Evolutionary conservation across 1,284 basidiomycete genomes (phyloP), one percentile per base, ranked within the genome.

Genomic region (Ustilago bromivora): DNA sequence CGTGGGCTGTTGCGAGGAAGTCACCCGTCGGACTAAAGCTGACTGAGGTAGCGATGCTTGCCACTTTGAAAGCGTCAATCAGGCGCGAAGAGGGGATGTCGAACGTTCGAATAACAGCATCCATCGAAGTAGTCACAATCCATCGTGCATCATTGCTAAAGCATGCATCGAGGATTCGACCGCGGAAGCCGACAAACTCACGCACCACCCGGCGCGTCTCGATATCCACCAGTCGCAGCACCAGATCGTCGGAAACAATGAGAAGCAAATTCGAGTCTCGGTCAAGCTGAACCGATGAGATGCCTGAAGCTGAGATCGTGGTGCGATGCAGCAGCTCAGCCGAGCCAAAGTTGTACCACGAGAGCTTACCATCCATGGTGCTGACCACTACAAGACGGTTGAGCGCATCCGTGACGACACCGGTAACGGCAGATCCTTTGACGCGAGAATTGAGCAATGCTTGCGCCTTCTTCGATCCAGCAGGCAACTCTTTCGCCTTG

Each of bases 311-410:
- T 1, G 97, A 86, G 12, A 91, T 87, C 52, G 94, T 78, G 0
- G 91, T 91, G 1, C 66, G 70, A 63, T 92, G 88, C 63, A 92
- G 89, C 57, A 94, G 87, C 76, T 90, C 90, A 11, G 93, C 91
- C 0, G 92, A 92, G 84, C 95, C 92, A 87, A 99, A 99, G 87
- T 99, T 94, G 83, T 98, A 99, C 88, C 98, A 98, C 93, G 97
- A 81, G 3, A 76, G 49, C 84, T 96, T 93, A 43, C 96, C 97
- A 85, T 96, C 94, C 52, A 93, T 88, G 0, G 95, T 98, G 71
- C 91, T 91, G 8, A 92, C 94, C 57, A 98, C 90, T 8, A 97
- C 89, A 1, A 90, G 86, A 43, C 91, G 90, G 84, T 99, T 98
- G 72, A 98, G 87, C 4, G 93, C 89, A 86, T 99, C 97, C 11